Base-by-base conservation (phyloP, 139 green algal species). In the Spirogloea muscicola region DNA sequence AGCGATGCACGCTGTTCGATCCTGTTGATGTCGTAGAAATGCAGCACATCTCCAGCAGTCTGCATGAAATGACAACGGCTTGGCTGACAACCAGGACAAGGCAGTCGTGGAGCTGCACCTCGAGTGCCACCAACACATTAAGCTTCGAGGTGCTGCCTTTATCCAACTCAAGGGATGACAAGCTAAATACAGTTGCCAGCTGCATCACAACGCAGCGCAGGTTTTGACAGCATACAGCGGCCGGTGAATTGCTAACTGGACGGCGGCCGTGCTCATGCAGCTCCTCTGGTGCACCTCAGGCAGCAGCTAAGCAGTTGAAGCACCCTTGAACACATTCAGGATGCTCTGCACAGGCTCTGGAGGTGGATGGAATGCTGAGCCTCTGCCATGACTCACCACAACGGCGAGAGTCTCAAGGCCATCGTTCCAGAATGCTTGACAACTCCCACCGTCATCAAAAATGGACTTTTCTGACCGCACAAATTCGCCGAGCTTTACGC, bases 401-500 rank as follows among this genome's bases (percentile, higher is more conserved):
- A 80, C 72, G 16, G 46, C 72, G 25, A 80, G 49, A 33, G 72
- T 80, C 18, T 74, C 55, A 29, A 73, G 16, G 2, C n/a, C 61
- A 29, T 36, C 46, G 16, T 80, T 78, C 64, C 64, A 80, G 29
- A 78, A 40, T 10, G 72, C 72, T 16, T 78, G 48, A 10, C 27
- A 13, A n/a, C 77, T 80, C 7, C 7, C 46, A 7, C 72, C 72
- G 51, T 80, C 72, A n/a, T 71, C 64, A 7, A 40, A 16, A 16
- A 80, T 25, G 3, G 72, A 80, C 29, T 74, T 33, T 9, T 18
- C 49, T 40, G 76, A 38, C 39, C 72, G 37, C 57, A 40, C 62
- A 40, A 74, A 18, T 41, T 80, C 72, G 16, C 72, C 72, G 21
- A 80, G 38, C 72, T 74, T 76, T n/a, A 80, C 65, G n/a, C 72